phyloP scores from a whole-genome alignment of 768 basidiomycete species.

The Hericium alpestre region DNA sequence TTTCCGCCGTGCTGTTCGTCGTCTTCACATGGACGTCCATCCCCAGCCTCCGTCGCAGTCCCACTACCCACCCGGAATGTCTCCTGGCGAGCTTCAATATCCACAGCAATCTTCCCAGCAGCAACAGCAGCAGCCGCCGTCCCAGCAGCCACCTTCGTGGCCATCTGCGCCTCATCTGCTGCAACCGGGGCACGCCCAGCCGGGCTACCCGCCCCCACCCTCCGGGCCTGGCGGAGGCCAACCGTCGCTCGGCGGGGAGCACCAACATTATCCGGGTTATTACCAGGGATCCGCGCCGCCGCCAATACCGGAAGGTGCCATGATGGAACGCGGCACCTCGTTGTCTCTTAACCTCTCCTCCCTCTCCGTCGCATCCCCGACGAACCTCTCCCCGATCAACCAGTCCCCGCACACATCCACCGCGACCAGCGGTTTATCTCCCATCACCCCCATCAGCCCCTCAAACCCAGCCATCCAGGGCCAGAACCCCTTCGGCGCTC shows the following conservation, averaged over 20 bases:
- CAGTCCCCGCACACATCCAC: slow-evolving; percentile 30
- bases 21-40: slow-evolving; percentile 17
- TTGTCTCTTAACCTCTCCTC: slow-evolving; percentile 62
- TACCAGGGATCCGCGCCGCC: slow-evolving; percentile 13
- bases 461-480: slow-evolving; percentile 30
- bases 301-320: slow-evolving; percentile 15
- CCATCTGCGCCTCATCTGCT: slow-evolving; percentile 15
- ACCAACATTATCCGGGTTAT: slow-evolving; percentile 12
- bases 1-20: background rate
- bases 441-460: slow-evolving; percentile 52
- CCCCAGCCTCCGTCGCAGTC: slow-evolving; percentile 7
- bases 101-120: slow-evolving; percentile 19
- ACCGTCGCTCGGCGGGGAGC: slow-evolving; percentile 7
- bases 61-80: slow-evolving; percentile 18
- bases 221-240: slow-evolving; percentile 13
- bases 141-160: slow-evolving; percentile 21
- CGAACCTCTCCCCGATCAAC: slow-evolving; percentile 53
- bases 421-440: slow-evolving; percentile 24
- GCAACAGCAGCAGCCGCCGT: slow-evolving; percentile 22
- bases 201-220: slow-evolving; percentile 4
- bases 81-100: slow-evolving; percentile 21
- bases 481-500: slow-evolving; percentile 33
- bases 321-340: slow-evolving; percentile 22
- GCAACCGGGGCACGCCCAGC: slow-evolving; percentile 10
- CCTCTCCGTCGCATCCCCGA: slow-evolving; percentile 56